Conservation (phyloP, 345 rosid species). For the Gossypium arboreum region DNA sequence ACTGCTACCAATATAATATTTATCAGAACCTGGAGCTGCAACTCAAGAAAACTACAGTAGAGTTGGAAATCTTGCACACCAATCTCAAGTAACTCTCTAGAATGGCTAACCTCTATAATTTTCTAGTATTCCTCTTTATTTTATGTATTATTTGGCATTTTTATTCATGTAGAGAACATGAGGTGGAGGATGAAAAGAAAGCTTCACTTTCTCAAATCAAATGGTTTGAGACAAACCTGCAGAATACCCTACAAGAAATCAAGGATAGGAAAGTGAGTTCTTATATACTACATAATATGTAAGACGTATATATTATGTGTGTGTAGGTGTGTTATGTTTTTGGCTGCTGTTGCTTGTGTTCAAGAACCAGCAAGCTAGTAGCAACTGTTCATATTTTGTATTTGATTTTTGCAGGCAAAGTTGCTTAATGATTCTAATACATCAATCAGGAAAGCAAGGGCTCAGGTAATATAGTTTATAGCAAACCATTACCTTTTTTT, state of each 20-base stretch:
- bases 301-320: not conserved
- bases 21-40: not conserved
- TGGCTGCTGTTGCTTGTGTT: no score
- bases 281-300: not conserved
- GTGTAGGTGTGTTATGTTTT: not conserved
- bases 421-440: not conserved
- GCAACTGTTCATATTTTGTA: not conserved
- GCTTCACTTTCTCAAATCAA: constrained; percentile 7
- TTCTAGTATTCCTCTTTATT: not conserved
- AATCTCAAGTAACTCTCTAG: constrained; percentile 2
- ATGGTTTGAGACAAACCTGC: constrained; percentile 10
- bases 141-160: not conserved
- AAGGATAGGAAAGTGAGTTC: constrained; percentile 9
- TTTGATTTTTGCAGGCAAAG: not conserved
- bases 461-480: not conserved
- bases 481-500: no score
- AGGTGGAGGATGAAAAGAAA: not conserved
- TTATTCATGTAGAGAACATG: not conserved
- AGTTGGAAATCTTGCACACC: not conserved
- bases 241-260: not conserved
- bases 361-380: not conserved
- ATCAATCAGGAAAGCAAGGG: not conserved
- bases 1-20: not conserved
- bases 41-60: not conserved
- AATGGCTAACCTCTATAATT: not conserved